Evolutionary conservation across 148 eudicot genomes (phyloP), one percentile per base, ranked within the genome.

Genomic region (Silene conica): DNA sequence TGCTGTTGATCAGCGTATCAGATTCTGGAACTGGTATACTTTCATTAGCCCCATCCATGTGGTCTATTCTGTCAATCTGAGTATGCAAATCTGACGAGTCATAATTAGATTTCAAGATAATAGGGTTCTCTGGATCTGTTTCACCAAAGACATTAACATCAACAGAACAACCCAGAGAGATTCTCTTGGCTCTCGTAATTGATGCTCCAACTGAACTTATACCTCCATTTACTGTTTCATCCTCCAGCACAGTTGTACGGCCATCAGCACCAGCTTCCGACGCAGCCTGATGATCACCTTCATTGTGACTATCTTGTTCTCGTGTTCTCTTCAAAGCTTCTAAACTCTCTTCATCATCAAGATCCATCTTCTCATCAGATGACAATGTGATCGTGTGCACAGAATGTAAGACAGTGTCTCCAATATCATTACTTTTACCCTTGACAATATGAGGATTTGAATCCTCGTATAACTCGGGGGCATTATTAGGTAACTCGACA

Each of bases 51-150:
- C 31, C 64, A 52, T 52, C 67, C 66, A 12, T 45, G 1, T 19
- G 60, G 31, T 76, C 67, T 54, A 21, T 74, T n/a, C 25, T 48
- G 63, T 19, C 65, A 75, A 73, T 60, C 6, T 74, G 60, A 22
- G 65, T 23, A 45, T 58, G 60, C 20, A 66, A 46, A 70, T 50
- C 73, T 26, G 22, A 70, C n/a, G 63, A 45, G 20, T 52, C 63
- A 16, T 69, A 18, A 18, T 26, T 48, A 31, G 57, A 69, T 16
- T 73, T 73, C 45, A 59, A 43, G 54, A 41, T 8, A 15, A 34
- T 62, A 74, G 73, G 23, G 64, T 74, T 55, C 62, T 74, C 50
- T 48, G 64, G 58, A 34, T 50, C 70, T 74, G 61, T 52, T 19
- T 25, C 77, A 77, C 80, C 55, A 8, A 5, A 23, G 16, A 60